Evolutionary conservation across 164 flowering plant genomes (phyloP).

Genomic region (Cinnamomum micranthum): DNA sequence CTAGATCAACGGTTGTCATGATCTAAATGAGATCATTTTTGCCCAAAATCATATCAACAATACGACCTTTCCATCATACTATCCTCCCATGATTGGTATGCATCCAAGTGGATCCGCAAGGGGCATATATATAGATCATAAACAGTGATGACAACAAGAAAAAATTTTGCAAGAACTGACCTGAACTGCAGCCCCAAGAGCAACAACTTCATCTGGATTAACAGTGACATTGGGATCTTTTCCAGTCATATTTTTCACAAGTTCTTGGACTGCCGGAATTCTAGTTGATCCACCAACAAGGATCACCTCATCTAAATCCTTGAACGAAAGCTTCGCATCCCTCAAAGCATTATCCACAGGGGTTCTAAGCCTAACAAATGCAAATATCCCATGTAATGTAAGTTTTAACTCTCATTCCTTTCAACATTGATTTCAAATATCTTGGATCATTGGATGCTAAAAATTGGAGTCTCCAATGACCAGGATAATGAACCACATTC

Average conservation of each 20-base stretch:
- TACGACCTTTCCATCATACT: too few relatives aligned
- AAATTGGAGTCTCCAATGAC: too few relatives aligned
- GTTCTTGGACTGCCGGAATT: constrained; percentile 36
- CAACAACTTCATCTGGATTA: constrained; percentile 44
- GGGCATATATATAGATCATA: too few relatives aligned
- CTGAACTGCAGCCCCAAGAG: constrained; percentile 93
- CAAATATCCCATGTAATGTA: background rate
- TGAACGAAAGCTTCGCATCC: constrained; percentile 81
- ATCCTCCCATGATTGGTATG: too few relatives aligned
- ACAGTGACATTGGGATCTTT: constrained; percentile 34
- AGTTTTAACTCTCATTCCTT: too few relatives aligned
- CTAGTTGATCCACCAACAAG: constrained; percentile 39
- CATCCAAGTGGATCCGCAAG: too few relatives aligned
- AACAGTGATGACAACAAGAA: background rate
- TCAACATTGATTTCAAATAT: too few relatives aligned
- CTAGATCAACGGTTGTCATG: too few relatives aligned
- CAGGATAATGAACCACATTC: too few relatives aligned
- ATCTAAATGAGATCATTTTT: too few relatives aligned
- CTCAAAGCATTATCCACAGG: constrained; percentile 68
- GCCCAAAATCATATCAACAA: too few relatives aligned
- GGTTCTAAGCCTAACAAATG: constrained; percentile 42
- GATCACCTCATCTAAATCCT: constrained; percentile 42
- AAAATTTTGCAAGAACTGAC: constrained; percentile 20
- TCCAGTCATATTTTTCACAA: constrained; percentile 29
- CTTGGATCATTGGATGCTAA: too few relatives aligned